Evolutionary conservation across 1,139 yeast genomes (phyloP).

Genomic region (Candida anutae): DNA sequence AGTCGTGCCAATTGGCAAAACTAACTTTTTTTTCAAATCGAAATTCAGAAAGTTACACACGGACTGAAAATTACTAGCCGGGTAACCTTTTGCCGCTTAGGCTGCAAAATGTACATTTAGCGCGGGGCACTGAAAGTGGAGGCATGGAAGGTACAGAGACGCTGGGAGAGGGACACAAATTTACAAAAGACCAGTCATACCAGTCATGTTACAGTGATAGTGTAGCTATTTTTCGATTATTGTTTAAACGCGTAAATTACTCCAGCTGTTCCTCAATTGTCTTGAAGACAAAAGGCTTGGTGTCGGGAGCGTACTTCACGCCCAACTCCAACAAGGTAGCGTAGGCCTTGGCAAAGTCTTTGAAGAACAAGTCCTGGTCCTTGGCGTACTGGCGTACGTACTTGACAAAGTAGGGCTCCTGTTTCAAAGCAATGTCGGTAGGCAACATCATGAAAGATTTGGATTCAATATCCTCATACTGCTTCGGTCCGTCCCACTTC

Average conservation of each 20-base stretch:
- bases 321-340: constrained; percentile 70
- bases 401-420: constrained; percentile 56
- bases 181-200: too few species aligned
- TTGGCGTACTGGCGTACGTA: constrained; percentile 67
- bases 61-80: too few species aligned
- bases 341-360: constrained; percentile 66
- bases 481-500: constrained; percentile 70
- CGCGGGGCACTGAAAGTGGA: too few species aligned
- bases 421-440: constrained; percentile 67
- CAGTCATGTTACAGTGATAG: too few species aligned
- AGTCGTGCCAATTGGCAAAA: constrained; percentile 4
- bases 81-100: too few species aligned
- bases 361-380: constrained; percentile 61
- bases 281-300: constrained; percentile 46
- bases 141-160: too few species aligned
- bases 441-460: constrained; percentile 88
- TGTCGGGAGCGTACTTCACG: constrained; percentile 46
- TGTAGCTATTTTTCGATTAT: too few species aligned
- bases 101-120: too few species aligned
- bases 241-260: too few species aligned
- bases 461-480: constrained; percentile 67
- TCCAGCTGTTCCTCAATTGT: constrained; percentile 59
- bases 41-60: too few species aligned
- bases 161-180: too few species aligned
- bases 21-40: too few species aligned